Conservation (phyloP, 2,329 filamentous ascomycete species). For the Botrytis elliptica region DNA sequence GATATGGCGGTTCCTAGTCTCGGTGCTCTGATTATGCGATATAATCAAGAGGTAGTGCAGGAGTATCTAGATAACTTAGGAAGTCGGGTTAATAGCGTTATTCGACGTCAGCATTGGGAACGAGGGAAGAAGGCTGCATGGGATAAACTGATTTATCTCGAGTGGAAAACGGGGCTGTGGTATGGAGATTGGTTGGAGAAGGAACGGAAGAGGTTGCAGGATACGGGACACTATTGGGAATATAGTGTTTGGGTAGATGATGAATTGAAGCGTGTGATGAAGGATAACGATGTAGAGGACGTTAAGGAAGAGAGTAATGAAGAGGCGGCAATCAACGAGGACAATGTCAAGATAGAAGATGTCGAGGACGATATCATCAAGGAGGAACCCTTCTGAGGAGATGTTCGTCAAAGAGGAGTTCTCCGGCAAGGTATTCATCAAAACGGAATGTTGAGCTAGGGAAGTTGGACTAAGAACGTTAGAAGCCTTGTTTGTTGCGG, state of each 20-base stretch:
- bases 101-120: too few relatives aligned
- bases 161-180: background rate
- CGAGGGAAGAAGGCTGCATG: too few relatives aligned
- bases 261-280: background rate
- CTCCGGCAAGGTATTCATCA: too few relatives aligned
- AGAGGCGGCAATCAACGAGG: background rate
- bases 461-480: background rate
- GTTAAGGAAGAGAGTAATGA: background rate
- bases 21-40: background rate
- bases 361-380: background rate
- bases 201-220: background rate
- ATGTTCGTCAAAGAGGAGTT: background rate
- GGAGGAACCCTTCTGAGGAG: background rate
- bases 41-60: background rate
- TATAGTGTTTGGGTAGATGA: background rate
- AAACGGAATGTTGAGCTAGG: background rate
- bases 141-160: background rate
- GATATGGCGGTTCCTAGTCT: background rate
- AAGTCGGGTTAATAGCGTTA: background rate
- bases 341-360: background rate
- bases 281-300: background rate
- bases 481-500: background rate
- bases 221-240: background rate
- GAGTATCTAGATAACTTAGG: background rate
- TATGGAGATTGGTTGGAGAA: background rate